Evolutionary conservation across 176 grass and related monocot genomes (phyloP), one percentile per base, ranked within the genome.

Genomic region (Carex myosuroides): DNA sequence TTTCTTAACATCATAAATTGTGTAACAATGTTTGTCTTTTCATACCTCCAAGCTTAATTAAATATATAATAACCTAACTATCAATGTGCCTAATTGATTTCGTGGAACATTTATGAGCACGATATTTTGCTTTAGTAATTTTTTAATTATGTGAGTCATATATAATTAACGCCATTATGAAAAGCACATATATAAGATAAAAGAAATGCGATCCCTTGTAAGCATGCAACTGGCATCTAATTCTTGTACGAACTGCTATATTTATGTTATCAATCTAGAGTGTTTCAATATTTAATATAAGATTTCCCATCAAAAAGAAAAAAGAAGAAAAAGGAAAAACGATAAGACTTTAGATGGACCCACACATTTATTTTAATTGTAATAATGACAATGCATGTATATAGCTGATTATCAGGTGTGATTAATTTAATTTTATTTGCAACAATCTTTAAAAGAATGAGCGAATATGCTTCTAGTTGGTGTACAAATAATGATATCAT

Each of bases 211-310:
- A 54, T 54, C 35, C 48, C 21, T 24, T 54, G 22, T 26, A 54
- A 75, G 71, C 46, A 75, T 21, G 46, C 71, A 75, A 75, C 71
- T 54, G 71, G 46, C 71, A 30, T 29, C 71, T 54, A 30, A 75
- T 75, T 75, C 12, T 54, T 75, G 71, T 75, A 75, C 71, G 44
- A 75, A 75, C 46, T 54, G 11, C 71, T 54, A 75, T 54, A 75
- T 53, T 30, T 75, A 54, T 17, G 21, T 75, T 75, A 75, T 53
- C 18, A 24, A 52, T 3, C 1, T 75, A 26, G 3, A 53, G 70
- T 52, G 20, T 53, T 53, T 75, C 46, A 26, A 52, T 75, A 53
- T 54, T 75, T 75, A 75, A 75, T 52, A 53, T 29, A 75, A 52
- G 10, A 53, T 10, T 75, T 54, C 70, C 20, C 22, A 24, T 53